Evolutionary conservation across 2,329 filamentous ascomycete species (phyloP).

Genomic region (Karstenula rhodostoma): DNA sequence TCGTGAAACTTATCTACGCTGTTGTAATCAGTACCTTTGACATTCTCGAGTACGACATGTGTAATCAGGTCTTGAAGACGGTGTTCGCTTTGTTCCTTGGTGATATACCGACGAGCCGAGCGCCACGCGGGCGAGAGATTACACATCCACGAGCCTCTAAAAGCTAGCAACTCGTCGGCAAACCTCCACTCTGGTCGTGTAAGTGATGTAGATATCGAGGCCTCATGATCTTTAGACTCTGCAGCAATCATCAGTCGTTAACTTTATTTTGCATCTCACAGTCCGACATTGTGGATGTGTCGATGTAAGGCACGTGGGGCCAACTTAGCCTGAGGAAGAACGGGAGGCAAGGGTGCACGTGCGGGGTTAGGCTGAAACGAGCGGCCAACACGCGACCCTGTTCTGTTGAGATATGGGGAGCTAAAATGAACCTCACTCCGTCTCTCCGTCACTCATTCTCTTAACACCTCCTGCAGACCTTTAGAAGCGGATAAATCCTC

Average conservation of each 20-base stretch:
- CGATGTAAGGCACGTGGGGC: neutral
- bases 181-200: too few species aligned
- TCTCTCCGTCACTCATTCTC: neutral
- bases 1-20: neutral
- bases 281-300: neutral
- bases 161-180: too few species aligned
- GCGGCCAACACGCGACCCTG: neutral
- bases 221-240: too few species aligned
- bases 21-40: neutral
- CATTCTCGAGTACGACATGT: neutral
- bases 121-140: neutral
- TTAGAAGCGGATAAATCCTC: neutral
- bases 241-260: too few species aligned
- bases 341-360: neutral
- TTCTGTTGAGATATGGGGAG: neutral
- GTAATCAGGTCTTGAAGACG: too few species aligned
- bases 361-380: neutral
- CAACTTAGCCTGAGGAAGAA: neutral
- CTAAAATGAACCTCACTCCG: neutral
- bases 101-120: neutral
- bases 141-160: neutral
- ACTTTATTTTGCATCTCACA: too few species aligned
- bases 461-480: too few species aligned
- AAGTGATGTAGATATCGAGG: too few species aligned
- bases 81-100: neutral